phyloP scores from a whole-genome alignment of 768 basidiomycete genomes.

The Serendipita sp. region DNA sequence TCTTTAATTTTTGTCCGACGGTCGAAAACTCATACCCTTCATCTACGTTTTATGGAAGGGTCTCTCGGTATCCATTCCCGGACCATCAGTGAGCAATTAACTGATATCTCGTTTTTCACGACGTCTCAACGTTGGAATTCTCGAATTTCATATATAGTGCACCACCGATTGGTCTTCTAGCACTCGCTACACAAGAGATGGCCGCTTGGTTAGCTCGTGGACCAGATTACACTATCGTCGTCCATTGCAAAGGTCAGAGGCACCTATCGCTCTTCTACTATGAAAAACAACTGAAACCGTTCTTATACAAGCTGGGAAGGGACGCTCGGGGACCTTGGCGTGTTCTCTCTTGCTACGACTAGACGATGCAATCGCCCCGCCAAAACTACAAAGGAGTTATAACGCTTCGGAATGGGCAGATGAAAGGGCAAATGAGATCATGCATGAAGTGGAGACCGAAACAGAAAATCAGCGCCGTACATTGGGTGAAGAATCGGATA shows the following conservation, averaged over 20 bases:
- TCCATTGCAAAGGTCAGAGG: slow-evolving; percentile 68
- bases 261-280: neutral
- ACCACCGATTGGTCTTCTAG: slow-evolving; percentile 60
- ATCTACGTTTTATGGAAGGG: slow-evolving; percentile 49
- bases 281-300: neutral
- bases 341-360: slow-evolving; percentile 65
- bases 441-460: slow-evolving; percentile 21
- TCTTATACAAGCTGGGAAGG: slow-evolving; percentile 46
- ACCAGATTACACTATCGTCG: slow-evolving; percentile 51
- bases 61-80: slow-evolving; percentile 77
- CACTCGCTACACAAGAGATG: slow-evolving; percentile 61
- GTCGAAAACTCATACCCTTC: slow-evolving; percentile 68
- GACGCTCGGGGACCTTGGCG: slow-evolving; percentile 72
- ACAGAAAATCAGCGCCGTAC: slow-evolving; percentile 11
- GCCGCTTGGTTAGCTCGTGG: slow-evolving; percentile 52
- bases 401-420: slow-evolving; percentile 32
- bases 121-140: no score
- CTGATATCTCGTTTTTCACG: neutral
- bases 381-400: slow-evolving; percentile 31
- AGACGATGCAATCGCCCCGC: slow-evolving; percentile 30
- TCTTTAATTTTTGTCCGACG: slow-evolving; percentile 78
- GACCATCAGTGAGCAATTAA: slow-evolving; percentile 60
- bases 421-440: slow-evolving; percentile 31
- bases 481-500: neutral
- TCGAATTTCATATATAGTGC: slow-evolving; percentile 27